Conservation (phyloP, 805 yeast species). For the Yarrowia deformans region DNA sequence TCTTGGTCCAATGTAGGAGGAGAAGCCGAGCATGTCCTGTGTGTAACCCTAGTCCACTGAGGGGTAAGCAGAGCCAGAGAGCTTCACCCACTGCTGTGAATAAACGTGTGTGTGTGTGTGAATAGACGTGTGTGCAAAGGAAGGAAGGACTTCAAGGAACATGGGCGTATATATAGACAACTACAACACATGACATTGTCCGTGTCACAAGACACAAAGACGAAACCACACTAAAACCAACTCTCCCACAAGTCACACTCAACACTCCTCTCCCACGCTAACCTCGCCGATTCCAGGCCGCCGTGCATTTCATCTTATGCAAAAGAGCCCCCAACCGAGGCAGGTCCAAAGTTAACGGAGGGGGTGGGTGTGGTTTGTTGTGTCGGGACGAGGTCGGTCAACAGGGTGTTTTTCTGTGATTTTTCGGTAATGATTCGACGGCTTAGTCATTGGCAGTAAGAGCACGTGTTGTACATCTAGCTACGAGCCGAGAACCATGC, state of each 20-base stretch:
- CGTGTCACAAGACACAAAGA: neutral
- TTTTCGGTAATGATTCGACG: neutral
- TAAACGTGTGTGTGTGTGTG: too few relatives aligned
- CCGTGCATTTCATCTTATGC: constrained; percentile 39
- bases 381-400: neutral
- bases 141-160: neutral
- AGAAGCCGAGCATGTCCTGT: constrained; percentile 35
- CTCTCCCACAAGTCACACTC: too few relatives aligned
- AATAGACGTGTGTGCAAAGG: too few relatives aligned
- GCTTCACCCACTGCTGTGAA: too few relatives aligned
- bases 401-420: neutral
- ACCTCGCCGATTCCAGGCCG: constrained; percentile 17
- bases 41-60: constrained; percentile 38
- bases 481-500: too few relatives aligned
- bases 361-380: neutral
- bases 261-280: neutral
- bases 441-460: too few relatives aligned
- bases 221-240: too few relatives aligned
- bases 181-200: neutral
- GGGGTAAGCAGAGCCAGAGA: constrained; percentile 11
- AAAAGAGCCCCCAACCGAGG: constrained; percentile 34
- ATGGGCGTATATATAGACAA: neutral
- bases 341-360: constrained; percentile 34
- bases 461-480: too few relatives aligned
- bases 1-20: constrained; percentile 36